Percentiles rank a stretch among this genome's conserved stretches.
phyloP scores from a whole-genome alignment of 2,329 filamentous ascomycete species.

The Neurospora crassa region DNA sequence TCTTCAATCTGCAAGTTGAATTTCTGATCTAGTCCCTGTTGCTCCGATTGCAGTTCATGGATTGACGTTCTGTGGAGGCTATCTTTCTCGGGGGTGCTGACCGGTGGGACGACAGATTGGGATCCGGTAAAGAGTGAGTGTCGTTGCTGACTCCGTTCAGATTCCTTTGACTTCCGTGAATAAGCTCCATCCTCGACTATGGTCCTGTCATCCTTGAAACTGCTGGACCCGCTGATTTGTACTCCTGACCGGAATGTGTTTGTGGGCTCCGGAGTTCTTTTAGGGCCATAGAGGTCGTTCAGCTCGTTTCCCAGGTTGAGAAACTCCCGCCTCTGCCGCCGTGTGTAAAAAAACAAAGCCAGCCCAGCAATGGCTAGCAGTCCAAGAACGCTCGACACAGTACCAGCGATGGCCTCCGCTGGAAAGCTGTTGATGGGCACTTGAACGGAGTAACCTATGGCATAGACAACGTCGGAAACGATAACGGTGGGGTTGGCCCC shows the following conservation, averaged over 20 bases:
- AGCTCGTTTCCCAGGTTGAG: slow-evolving; percentile 1
- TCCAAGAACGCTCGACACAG: not conserved
- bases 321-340: not conserved
- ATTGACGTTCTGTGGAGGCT: not conserved
- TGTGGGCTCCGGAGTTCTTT: not conserved
- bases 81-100: not conserved
- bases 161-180: not conserved
- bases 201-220: not conserved
- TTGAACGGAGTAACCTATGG: slow-evolving; percentile 11
- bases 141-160: not conserved
- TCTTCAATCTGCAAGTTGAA: not conserved
- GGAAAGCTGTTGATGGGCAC: slow-evolving; percentile 3
- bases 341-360: not conserved
- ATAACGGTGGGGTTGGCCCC: slow-evolving; percentile 8
- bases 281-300: slow-evolving; percentile 3
- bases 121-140: not conserved
- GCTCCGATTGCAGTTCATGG: not conserved
- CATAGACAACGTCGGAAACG: slow-evolving; percentile 10
- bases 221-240: not conserved
- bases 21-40: not conserved
- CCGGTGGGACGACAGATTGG: not conserved
- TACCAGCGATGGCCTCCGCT: slow-evolving; percentile 5
- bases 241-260: not conserved
- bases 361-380: not conserved
- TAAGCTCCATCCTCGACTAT: not conserved